Evolutionary conservation across 495 filamentous ascomycete genomes (phyloP), one percentile per base, ranked within the genome.

Genomic region (Coniosporium apollinis): DNA sequence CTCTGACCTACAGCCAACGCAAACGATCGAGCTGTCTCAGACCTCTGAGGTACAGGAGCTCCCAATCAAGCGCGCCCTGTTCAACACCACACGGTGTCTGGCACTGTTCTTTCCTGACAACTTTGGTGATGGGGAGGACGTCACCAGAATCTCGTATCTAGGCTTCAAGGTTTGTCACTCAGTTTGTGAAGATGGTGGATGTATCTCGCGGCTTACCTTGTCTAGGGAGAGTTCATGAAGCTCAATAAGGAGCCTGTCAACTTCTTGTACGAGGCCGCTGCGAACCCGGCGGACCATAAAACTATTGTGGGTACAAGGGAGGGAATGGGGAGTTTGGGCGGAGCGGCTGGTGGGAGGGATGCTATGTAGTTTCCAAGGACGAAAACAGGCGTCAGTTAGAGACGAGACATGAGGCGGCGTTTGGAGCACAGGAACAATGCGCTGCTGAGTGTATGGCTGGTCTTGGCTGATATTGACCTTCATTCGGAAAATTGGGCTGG

Each of bases 221-320:
- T n/a, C n/a, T n/a, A n/a, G n/a, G 89, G 89, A 20, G 79, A 92
- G 48, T 94, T 82, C 60, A 82, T 84, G 72, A 71, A 74, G 48
- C 53, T 92, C 47, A 84, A 76, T 14, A 67, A 79, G 29, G 85
- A 91, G 50, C 83, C 89, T 10, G 59, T 79, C 3, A 80, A 77
- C 39, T 79, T 94, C 43, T 44, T 92, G 31, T 97, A 96, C 55
- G 89, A 97, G 67, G 79, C 82, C 14, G 86, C 89, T 11, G 76
- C 89, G 20, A 94, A 94, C 46, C 87, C 87, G 11, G 66, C 55
- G 36, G 89, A 97, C 59, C 89, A 96, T 61, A 63, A 49, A 39
- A 30, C 43, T 32, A 39, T 46, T 21, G 48, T 35, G 54, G 64
- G 38, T 56, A 64, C 45, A 43, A 60, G 51, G 22, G 25, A 38